phyloP scores from a whole-genome alignment of 768 basidiomycete species.

The Amanita subjunquillea region DNA sequence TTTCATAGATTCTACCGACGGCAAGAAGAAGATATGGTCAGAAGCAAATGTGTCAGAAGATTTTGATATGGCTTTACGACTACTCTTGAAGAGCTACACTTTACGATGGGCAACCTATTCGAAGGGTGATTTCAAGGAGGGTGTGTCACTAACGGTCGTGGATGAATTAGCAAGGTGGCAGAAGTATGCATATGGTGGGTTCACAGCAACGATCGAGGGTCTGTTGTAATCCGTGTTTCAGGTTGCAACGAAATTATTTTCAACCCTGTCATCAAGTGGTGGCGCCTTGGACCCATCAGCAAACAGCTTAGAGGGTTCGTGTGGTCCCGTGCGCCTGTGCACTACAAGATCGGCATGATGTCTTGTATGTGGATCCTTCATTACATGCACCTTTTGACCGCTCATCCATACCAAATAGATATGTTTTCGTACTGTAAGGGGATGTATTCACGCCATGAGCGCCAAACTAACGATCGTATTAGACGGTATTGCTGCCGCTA shows the following conservation, averaged over 20 bases:
- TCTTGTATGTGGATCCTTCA: slow-evolving; percentile 33
- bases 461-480: slow-evolving; percentile 6
- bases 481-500: slow-evolving; percentile 62
- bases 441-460: slow-evolving; percentile 4
- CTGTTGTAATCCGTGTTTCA: slow-evolving; percentile 11
- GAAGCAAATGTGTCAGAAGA: slow-evolving; percentile 77
- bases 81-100: slow-evolving; percentile 62
- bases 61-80: slow-evolving; percentile 65
- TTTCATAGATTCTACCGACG: slow-evolving; percentile 55
- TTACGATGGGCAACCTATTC: slow-evolving; percentile 81
- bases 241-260: slow-evolving; percentile 74
- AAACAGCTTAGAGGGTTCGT: slow-evolving; percentile 62
- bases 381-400: neutral
- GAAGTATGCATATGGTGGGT: slow-evolving; percentile 50
- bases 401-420: slow-evolving; percentile 16
- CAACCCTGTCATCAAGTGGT: slow-evolving; percentile 75
- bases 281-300: slow-evolving; percentile 69
- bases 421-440: slow-evolving; percentile 37
- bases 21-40: slow-evolving; percentile 58
- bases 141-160: slow-evolving; percentile 76
- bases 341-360: slow-evolving; percentile 79
- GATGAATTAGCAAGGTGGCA: slow-evolving; percentile 91
- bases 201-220: neutral
- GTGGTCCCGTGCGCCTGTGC: slow-evolving; percentile 66
- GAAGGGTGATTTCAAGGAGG: slow-evolving; percentile 81